Conservation (phyloP, 441 rosid genomes). For the Populus tomentosa region DNA sequence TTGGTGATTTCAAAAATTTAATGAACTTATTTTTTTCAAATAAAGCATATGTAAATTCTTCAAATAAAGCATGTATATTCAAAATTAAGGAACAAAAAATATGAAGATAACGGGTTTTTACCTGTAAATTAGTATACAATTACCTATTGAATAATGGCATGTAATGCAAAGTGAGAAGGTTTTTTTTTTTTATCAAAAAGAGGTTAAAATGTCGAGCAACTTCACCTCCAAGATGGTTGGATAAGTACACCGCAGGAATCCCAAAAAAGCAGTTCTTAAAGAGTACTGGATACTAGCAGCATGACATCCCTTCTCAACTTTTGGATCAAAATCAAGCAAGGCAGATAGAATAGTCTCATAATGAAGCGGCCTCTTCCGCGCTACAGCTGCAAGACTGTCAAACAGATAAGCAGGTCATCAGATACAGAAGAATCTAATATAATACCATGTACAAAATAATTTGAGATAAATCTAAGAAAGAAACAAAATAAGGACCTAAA, state of each 20-base stretch:
- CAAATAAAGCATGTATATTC: neutral
- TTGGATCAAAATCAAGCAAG: conserved; percentile 74
- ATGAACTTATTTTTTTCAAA: neutral
- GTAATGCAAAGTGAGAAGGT: neutral
- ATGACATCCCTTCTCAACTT: conserved; percentile 73
- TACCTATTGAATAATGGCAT: neutral
- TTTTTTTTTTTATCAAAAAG: neutral
- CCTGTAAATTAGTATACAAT: neutral
- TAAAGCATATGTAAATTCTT: too few species aligned
- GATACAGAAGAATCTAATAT: neutral
- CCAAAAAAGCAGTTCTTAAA: conserved; percentile 89
- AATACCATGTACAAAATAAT: neutral
- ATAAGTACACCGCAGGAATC: conserved; percentile 83
- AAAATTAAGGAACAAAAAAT: neutral
- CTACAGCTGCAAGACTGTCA: conserved; percentile 92
- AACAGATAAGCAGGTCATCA: conserved; percentile 23
- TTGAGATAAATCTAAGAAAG: neutral
- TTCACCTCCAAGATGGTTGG: conserved; percentile 81
- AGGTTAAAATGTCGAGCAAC: conserved; percentile 11
- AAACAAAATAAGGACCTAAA: neutral
- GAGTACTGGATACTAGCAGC: conserved; percentile 81
- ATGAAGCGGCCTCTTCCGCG: conserved; percentile 81
- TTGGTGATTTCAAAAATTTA: neutral
- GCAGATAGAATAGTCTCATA: conserved; percentile 67
- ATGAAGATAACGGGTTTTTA: neutral